These are phyloP conservation scores for Talaromyces liani DNA, from an alignment of 495 filamentous ascomycete species.

Conservation along the genomic window DNA sequence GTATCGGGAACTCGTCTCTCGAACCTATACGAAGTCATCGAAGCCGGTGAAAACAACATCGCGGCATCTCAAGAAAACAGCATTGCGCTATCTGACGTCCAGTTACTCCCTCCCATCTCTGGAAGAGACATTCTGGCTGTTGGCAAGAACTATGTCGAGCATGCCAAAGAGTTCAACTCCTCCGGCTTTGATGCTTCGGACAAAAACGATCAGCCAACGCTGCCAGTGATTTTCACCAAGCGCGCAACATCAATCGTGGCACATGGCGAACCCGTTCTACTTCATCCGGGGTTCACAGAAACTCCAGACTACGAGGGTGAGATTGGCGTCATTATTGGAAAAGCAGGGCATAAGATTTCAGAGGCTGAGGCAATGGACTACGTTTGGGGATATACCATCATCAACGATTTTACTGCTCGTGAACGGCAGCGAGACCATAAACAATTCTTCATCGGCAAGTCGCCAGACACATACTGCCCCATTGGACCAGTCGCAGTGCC, in stretches of 20 bases:
- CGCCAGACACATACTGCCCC: slow-evolving; percentile 47
- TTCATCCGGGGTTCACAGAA: slow-evolving; percentile 12
- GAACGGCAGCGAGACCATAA: slow-evolving; percentile 51
- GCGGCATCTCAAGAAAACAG: slow-evolving; percentile 9
- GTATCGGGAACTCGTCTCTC: slow-evolving; percentile 33
- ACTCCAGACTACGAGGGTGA: slow-evolving; percentile 51
- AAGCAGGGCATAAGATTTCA: slow-evolving; percentile 34
- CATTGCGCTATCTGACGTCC: slow-evolving; percentile 24
- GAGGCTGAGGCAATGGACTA: slow-evolving; percentile 41
- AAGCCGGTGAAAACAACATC: slow-evolving; percentile 12
- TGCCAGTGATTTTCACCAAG: slow-evolving; percentile 46
- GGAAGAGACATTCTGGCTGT: slow-evolving; percentile 40
- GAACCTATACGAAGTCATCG: slow-evolving; percentile 40
- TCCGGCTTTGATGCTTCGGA: slow-evolving; percentile 40
- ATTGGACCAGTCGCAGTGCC: slow-evolving; percentile 49
- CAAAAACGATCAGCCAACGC: slow-evolving; percentile 35
- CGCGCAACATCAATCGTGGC: slow-evolving; percentile 41
- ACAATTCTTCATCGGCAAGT: slow-evolving; percentile 52
- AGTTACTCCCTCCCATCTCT: slow-evolving; percentile 34
- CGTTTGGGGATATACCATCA: slow-evolving; percentile 51
- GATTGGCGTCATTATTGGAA: slow-evolving; percentile 49
- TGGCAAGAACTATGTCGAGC: slow-evolving; percentile 47
- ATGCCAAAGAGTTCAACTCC: slow-evolving; percentile 37
- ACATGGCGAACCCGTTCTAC: slow-evolving; percentile 30
- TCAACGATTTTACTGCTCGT: slow-evolving; percentile 49